Percentiles rank a stretch among this genome's conserved stretches.
Evolutionary conservation across 176 grass and related monocot genomes (phyloP).

Genomic region (Oryza officinalis): DNA sequence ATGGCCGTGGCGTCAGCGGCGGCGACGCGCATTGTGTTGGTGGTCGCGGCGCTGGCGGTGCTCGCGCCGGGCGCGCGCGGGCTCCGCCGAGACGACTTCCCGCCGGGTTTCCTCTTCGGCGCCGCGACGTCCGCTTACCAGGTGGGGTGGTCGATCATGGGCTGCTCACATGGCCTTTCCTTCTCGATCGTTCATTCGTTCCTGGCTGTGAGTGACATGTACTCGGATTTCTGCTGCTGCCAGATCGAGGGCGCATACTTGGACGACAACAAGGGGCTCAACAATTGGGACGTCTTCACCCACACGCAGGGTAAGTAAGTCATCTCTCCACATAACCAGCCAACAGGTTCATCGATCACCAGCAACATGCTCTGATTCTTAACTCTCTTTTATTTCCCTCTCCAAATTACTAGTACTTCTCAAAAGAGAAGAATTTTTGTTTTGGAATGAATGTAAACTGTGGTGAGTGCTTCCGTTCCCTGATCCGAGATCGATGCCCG

Average conservation of each 20-base stretch:
- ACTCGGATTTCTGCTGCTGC: background rate
- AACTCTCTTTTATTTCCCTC: background rate
- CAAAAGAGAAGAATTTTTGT: background rate
- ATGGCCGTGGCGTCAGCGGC: background rate
- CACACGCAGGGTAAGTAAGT: constrained; percentile 36
- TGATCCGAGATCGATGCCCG: background rate
- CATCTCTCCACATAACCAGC: background rate
- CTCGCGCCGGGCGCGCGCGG: constrained; percentile 21
- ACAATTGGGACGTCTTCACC: constrained; percentile 89
- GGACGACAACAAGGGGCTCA: constrained; percentile 72
- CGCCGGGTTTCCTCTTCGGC: constrained; percentile 52
- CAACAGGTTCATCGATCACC: background rate
- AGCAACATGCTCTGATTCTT: background rate
- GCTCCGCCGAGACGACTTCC: constrained; percentile 48
- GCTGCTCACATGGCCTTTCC: background rate
- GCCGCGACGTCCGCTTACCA: constrained; percentile 63
- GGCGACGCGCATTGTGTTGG: background rate
- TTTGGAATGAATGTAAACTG: too few species aligned
- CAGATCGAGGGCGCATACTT: constrained; percentile 88
- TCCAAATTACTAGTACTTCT: background rate
- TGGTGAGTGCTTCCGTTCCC: too few species aligned
- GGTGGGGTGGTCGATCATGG: constrained; percentile 17
- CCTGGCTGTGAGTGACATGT: background rate
- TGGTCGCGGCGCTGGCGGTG: background rate
- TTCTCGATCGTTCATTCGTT: background rate